Evolutionary conservation across 176 grass and related monocot species (phyloP), one percentile per base, ranked within the genome.

Genomic region (Secale cereale): DNA sequence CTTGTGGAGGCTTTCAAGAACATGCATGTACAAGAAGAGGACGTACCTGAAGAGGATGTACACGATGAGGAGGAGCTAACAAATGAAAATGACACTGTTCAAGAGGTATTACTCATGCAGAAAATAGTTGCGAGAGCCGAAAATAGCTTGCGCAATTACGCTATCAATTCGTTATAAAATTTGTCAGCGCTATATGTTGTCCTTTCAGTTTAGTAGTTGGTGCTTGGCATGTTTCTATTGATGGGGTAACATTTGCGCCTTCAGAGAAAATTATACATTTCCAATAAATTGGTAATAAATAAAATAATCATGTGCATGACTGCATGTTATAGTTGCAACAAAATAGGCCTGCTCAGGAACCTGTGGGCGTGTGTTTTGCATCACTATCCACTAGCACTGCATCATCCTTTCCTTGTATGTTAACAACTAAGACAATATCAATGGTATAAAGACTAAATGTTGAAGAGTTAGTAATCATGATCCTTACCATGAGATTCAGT

Each of bases 1-100:
- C 88, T 94, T 2, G 91, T 99, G 13, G 97, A 96, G 91, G 90
- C 86, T 83, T 96, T 96, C 60, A 99, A 94, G 91, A 87, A 80
- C 50, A 99, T 92, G 86, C 97, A 92, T 82, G 68, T 96, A 83
- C 63, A 79, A 79, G 89, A 95, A 89, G 96, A 98, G 8, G 77
- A 92, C 81, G 67, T 91, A 80, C 72, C 72, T 62, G 87, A 95
- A 85, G 92, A 95, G 61, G 79, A 81, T 83, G 52, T 93, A 77
- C 79, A 76, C 81, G 85, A 95, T 72, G 96, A 90, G 16, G 80
- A 83, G 74, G 86, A 67, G 71, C 41, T 82, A 46, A 73, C 70
- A 56, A 74, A 89, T 87, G 97, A 98, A 81, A 94, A 85, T 77
- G 90, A 94, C 37, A 71, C 65, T 33, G 83, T 70, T 81, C 59